Conservation (phyloP, 2,329 filamentous ascomycete species). For the Colletotrichum sp. region DNA sequence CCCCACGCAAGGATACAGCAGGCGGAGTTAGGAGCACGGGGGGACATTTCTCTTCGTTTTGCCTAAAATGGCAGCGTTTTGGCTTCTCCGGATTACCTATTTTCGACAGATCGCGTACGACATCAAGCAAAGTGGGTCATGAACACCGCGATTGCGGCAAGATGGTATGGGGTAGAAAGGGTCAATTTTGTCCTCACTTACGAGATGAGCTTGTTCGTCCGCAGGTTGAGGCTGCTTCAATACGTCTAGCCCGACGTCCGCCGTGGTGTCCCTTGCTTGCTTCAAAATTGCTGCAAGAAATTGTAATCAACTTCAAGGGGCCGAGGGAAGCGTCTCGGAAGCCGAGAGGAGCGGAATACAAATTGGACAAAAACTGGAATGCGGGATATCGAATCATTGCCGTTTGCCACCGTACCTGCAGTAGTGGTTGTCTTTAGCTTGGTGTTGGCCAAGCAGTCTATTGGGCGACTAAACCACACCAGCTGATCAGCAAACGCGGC, state of each 20-base stretch:
- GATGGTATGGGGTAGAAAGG: background rate
- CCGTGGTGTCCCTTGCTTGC: background rate
- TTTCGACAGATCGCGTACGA: background rate
- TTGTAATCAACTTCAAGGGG: constrained; percentile 13
- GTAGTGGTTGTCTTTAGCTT: background rate
- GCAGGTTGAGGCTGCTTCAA: background rate
- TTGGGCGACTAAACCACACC: background rate
- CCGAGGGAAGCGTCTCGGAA: constrained; percentile 1
- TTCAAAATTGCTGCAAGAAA: background rate
- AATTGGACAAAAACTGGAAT: background rate
- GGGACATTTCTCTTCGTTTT: background rate
- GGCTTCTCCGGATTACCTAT: background rate
- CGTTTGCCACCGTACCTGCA: constrained; percentile 9
- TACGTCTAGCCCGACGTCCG: background rate
- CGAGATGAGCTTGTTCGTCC: background rate
- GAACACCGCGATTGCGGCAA: background rate
- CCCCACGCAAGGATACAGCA: constrained; percentile 11
- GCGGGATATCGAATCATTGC: background rate
- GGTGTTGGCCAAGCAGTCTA: background rate
- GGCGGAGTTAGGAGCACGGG: background rate
- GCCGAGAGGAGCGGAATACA: background rate
- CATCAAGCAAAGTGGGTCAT: background rate
- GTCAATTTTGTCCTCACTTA: background rate
- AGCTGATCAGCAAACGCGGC: background rate
- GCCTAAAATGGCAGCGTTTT: background rate